Conservation (phyloP, 2,329 filamentous ascomycete genomes). For the Diplodia seriata region DNA sequence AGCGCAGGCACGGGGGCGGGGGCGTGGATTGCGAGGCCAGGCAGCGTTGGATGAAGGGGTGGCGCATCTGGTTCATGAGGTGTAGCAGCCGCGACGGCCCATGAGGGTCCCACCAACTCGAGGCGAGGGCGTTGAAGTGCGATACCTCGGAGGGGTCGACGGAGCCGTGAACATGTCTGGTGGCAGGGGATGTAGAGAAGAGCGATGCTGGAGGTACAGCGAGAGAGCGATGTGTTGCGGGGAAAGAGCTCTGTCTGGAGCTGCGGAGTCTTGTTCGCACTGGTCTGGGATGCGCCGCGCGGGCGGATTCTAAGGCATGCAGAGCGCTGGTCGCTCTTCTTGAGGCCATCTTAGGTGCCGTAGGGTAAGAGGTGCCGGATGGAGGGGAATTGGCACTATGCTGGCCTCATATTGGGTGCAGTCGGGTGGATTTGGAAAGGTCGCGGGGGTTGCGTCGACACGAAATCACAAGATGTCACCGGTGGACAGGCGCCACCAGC, state of each 20-base stretch:
- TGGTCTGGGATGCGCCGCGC: neutral
- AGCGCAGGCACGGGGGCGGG: slow-evolving; percentile 59
- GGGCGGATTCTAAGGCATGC: slow-evolving; percentile 1
- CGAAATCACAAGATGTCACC: slow-evolving; percentile 28
- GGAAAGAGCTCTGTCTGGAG: neutral
- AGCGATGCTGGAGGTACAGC: neutral
- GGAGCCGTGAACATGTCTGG: slow-evolving; percentile 36
- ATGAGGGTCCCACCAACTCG: slow-evolving; percentile 96
- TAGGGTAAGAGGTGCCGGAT: neutral
- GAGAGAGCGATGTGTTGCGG: neutral
- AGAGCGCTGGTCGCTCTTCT: slow-evolving; percentile 17
- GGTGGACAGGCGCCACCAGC: neutral
- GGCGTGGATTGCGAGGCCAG: slow-evolving; percentile 52
- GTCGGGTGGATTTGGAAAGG: neutral
- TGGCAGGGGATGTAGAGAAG: slow-evolving; percentile 11
- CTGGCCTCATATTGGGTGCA: neutral
- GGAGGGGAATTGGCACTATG: neutral
- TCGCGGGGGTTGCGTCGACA: neutral
- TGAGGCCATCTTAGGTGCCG: neutral
- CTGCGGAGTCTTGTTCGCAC: neutral
- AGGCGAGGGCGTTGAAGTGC: slow-evolving; percentile 93
- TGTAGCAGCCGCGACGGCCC: slow-evolving; percentile 91
- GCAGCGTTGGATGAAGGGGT: slow-evolving; percentile 85
- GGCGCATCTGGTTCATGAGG: slow-evolving; percentile 96
- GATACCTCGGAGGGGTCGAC: slow-evolving; percentile 87